These are phyloP conservation scores for Candida sanyaensis DNA, from an alignment of 1,139 yeast species.

Conservation along the genomic window DNA sequence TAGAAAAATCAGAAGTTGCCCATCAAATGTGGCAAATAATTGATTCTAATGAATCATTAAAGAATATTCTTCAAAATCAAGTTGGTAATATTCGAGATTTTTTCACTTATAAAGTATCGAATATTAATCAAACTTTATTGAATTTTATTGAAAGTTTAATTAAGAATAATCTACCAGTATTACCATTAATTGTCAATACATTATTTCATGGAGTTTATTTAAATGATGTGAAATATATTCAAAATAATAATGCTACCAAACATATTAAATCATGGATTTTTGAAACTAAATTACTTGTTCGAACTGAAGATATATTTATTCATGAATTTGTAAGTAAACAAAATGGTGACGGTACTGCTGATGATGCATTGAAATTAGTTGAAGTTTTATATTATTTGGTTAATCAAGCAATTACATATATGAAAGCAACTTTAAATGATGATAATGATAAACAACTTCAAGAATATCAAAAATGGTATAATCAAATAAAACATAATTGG, in stretches of 20 bases:
- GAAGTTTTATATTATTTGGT: constrained; percentile 40
- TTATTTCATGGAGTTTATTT: constrained; percentile 45
- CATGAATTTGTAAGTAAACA: constrained; percentile 18
- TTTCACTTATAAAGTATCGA: constrained; percentile 29
- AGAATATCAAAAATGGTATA: constrained; percentile 40
- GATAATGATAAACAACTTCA: constrained; percentile 12
- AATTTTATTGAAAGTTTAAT: constrained; percentile 28
- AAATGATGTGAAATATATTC: constrained; percentile 41
- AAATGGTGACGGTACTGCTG: constrained; percentile 16
- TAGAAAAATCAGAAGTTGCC: constrained; percentile 63
- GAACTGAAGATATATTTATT: constrained; percentile 34
- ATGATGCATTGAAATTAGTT: constrained; percentile 22
- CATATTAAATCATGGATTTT: constrained; percentile 38
- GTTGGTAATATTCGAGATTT: constrained; percentile 26
- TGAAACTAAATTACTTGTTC: constrained; percentile 36
- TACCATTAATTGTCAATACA: constrained; percentile 36
- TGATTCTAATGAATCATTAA: constrained; percentile 17
- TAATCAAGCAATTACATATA: constrained; percentile 37
- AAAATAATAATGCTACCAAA: constrained; percentile 16
- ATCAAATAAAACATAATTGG: constrained; percentile 45
- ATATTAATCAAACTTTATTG: constrained; percentile 37
- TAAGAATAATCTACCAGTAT: constrained; percentile 22
- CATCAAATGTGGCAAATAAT: constrained; percentile 48
- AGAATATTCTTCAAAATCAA: constrained; percentile 5
- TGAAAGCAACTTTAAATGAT: constrained; percentile 24